Evolutionary conservation across 495 filamentous ascomycete genomes (phyloP), one percentile per base, ranked within the genome.

Genomic region (Penicillium ochrochloron): DNA sequence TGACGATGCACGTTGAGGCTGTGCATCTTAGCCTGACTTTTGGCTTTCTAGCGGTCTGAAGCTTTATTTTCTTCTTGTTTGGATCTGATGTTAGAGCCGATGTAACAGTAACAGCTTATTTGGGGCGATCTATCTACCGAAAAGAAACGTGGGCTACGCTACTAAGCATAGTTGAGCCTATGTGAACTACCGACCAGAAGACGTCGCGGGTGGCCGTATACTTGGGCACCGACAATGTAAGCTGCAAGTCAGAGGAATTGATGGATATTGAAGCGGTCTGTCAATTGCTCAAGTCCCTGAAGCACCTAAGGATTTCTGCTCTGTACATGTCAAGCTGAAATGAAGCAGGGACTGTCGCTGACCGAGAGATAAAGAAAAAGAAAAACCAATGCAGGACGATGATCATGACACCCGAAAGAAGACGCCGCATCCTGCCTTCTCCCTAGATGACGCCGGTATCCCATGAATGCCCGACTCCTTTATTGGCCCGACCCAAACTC

Each of bases 271-370:
- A 61, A 29, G 35, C 37, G 37, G 37, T 56, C 37, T 44, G 35
- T 29, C 23, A 15, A 33, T 27, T 29, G n/a, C 54, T 51, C 14
- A 39, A 29, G 54, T 59, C 41, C 31, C 15, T 31, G 37, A 29
- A 14, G 3, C 10, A 11, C 29, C 37, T 54, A 65, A 65, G 21
- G 31, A 61, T 65, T 56, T 53, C 25, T 17, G 46, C 31, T 41
- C 37, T 37, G 29, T 57, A 68, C 37, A 58, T 55, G 27, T 51
- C 39, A 56, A 55, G 41, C 66, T 61, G 62, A 58, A 29, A 54
- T 65, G 62, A 62, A 57, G 53, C 34, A 48, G 61, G 14, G 48
- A 52, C 2, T 56, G 35, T 37, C 48, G 48, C 44, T 61, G 65
- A 50, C 50, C 53, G 35, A 51, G 14, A 37, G 23, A 39, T 4